These are phyloP conservation scores for Nadsonia fulvescens DNA, from an alignment of 805 yeast species.

Conservation along the genomic window DNA sequence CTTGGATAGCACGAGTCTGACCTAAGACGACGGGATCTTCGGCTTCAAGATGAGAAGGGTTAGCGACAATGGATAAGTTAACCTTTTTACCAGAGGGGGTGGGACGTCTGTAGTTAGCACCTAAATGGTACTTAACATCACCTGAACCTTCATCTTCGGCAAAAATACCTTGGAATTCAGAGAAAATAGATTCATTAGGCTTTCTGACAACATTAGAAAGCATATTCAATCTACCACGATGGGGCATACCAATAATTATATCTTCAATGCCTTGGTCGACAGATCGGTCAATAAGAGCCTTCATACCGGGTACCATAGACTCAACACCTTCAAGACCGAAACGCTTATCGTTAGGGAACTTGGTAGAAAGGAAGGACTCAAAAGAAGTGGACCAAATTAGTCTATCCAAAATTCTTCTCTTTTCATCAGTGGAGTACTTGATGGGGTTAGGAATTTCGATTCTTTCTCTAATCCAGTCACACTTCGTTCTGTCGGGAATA, in stretches of 20 bases:
- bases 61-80: slow-evolving; percentile 89
- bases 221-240: slow-evolving; percentile 97
- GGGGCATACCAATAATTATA: slow-evolving; percentile 98
- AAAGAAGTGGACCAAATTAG: slow-evolving; percentile 91
- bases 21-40: slow-evolving; percentile 98
- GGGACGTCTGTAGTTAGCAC: slow-evolving; percentile 98
- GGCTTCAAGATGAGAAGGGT: slow-evolving; percentile 97
- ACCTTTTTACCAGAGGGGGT: slow-evolving; percentile 96
- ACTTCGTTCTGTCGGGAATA: slow-evolving; percentile 84
- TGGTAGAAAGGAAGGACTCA: slow-evolving; percentile 81
- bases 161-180: slow-evolving; percentile 85
- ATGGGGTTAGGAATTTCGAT: slow-evolving; percentile 82
- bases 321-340: slow-evolving; percentile 99
- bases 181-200: slow-evolving; percentile 93
- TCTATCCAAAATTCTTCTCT: slow-evolving; percentile 91
- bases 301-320: slow-evolving; percentile 90
- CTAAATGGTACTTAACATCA: slow-evolving; percentile 96
- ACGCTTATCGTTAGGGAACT: slow-evolving; percentile 96
- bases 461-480: slow-evolving; percentile 97
- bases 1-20: slow-evolving; percentile 90
- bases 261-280: slow-evolving; percentile 82
- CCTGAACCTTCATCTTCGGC: slow-evolving; percentile 94
- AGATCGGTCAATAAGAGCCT: slow-evolving; percentile 82
- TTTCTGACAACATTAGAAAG: slow-evolving; percentile 95
- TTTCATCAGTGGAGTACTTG: slow-evolving; percentile 71